Evolutionary conservation across 495 filamentous ascomycete species (phyloP), one percentile per base, ranked within the genome.

Genomic region (Glonium stellatum): DNA sequence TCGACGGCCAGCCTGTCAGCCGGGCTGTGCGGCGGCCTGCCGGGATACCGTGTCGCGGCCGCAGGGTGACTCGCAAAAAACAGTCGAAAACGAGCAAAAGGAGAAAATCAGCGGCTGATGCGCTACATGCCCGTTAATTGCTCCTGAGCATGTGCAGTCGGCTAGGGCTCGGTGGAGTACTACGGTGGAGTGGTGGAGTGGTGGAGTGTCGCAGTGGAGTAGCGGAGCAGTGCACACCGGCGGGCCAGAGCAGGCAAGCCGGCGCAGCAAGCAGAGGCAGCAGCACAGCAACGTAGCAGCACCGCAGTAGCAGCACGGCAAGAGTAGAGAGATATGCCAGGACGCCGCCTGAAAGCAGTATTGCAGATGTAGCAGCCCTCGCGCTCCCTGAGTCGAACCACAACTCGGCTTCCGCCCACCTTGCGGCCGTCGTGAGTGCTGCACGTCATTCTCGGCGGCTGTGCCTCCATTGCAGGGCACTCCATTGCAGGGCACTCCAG

Each of bases 401-500:
- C 39, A 44, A 18, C 10, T 44, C 4, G 39, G 12, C 13, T 4
- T 44, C 13, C 4, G 3, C 18, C 4, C 1, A 44, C 18, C 13
- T 4, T 44, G 12, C 39, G 4, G 39, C 12, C 4, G 12, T 11
- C 13, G 48, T 15, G n/a, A n/a, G 48, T 31, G 19, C 48, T 23
- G 48, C 19, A 51, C 48, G 48, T 51, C 48, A 51, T 51, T 23
- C 48, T 25, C 25, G 18, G 25, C 19, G 19, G 48, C n/a, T 51
- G 18, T 51, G 5, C 48, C 19, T 31, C 48, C 39, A 18, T 44
- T 44, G 10, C 3, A 4, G 39, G 10, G 27, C 27, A 3, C 27
- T 6, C 27, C 6, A 31, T 31, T 31, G 27, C 27, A 31, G n/a
- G n/a, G n/a, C n/a, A n/a, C n/a, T n/a, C n/a, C n/a, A n/a, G n/a